Conservation (phyloP, 805 yeast species). For the Candida loeiensis region DNA sequence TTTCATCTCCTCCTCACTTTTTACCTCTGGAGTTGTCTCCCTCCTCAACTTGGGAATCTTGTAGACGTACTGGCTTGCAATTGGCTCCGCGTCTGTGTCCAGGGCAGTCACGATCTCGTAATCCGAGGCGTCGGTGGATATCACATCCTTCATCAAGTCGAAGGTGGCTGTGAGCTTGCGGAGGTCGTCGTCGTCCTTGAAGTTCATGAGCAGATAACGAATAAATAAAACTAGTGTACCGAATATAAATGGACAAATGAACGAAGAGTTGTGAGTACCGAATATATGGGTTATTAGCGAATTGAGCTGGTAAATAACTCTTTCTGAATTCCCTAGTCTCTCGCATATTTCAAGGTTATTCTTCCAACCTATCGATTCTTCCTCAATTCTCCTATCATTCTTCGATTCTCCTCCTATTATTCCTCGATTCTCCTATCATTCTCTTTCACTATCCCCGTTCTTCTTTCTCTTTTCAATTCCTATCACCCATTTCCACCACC, state of each 20-base stretch:
- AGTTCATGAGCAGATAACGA: constrained; percentile 11
- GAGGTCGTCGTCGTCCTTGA: constrained; percentile 12
- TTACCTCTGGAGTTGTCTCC: background rate
- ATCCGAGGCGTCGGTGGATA: constrained; percentile 13
- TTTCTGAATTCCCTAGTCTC: too few relatives aligned
- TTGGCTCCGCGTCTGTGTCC: constrained; percentile 8
- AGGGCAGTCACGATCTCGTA: constrained; percentile 8
- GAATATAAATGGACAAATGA: background rate
- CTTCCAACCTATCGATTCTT: too few relatives aligned
- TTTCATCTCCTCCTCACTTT: background rate
- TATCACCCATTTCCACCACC: too few relatives aligned
- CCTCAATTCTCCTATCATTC: too few relatives aligned
- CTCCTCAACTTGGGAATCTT: constrained; percentile 7
- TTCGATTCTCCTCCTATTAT: too few relatives aligned
- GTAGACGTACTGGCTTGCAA: constrained; percentile 9
- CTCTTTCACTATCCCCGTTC: too few relatives aligned
- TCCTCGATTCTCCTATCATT: too few relatives aligned
- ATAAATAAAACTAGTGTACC: background rate
- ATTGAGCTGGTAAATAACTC: too few relatives aligned
- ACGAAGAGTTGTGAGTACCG: too few relatives aligned
- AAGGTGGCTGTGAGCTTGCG: constrained; percentile 12
- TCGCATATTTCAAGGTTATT: too few relatives aligned
- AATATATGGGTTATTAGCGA: too few relatives aligned
- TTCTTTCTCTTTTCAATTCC: too few relatives aligned
- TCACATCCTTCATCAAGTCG: constrained; percentile 13